Evolutionary conservation across 441 rosid genomes (phyloP), one percentile per base, ranked within the genome.

Genomic region (Viola pubescens): DNA sequence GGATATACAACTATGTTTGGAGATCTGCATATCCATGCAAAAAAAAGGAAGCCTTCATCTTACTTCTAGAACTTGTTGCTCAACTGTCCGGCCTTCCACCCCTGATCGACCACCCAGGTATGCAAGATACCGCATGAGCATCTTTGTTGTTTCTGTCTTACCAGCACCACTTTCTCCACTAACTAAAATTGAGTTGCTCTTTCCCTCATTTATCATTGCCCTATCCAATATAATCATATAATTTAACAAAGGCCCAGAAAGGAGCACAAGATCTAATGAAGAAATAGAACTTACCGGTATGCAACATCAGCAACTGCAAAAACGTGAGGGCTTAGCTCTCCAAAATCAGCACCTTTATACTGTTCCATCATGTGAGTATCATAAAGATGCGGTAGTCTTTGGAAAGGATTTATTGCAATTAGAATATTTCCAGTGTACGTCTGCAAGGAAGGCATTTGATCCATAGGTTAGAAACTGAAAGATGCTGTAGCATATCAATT

Each of bases 131-230:
- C 98, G 85, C 98, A 91, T 95, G 46, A 95, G 96, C 99, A 95
- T 91, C 79, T 95, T 95, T 56, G 99, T 91, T 67, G 98, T 95
- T 86, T 95, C 98, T 37, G 99, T 95, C 73, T 95, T 95, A 73
- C 99, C 98, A 68, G 99, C 99, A 65, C 99, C 99, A 63, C 99
- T 95, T 81, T 95, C 99, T 67, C 99, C 99, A 83, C 98, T 91
- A 48, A 94, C 99, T 69, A 94, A 84, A 81, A 94, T 94, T n/a
- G 98, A 86, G 75, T 91, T 87, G 84, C 95, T 94, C 77, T 83
- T 87, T 46, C 97, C 92, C 71, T 94, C 99, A 55, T 91, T 94
- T 40, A 91, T 83, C 99, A 94, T 94, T 63, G 91, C 98, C 82
- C 99, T 94, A 56, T 60, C 45, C 44, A 75, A 61, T 69, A 57